Conservation (phyloP, 73 alveolate genomes). For the Breviolum minutum region DNA sequence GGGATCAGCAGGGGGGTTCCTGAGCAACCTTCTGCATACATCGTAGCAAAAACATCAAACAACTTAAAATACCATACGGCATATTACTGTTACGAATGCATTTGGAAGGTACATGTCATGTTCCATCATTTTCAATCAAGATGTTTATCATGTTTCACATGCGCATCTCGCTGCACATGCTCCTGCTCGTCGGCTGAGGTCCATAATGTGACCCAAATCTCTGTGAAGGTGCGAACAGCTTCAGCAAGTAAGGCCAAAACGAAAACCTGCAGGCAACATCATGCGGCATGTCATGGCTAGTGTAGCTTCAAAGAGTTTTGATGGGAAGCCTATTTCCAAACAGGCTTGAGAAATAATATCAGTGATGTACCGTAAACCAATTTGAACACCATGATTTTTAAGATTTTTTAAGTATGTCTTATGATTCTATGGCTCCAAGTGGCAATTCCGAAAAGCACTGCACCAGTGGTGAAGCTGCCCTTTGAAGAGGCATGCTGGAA, state of each 20-base stretch:
- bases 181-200: conserved; percentile 31
- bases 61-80: background rate
- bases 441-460: conserved; percentile 28
- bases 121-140: background rate
- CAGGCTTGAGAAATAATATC: no score
- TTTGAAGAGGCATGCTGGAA: conserved; percentile 38
- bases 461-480: conserved; percentile 30
- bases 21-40: no score
- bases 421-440: background rate
- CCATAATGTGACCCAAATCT: conserved; percentile 82
- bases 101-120: background rate
- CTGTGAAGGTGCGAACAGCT: conserved; percentile 63
- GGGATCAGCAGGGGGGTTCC: no score
- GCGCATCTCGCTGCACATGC: background rate
- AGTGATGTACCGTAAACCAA: no score
- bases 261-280: background rate
- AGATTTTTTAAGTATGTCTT: no score
- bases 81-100: background rate
- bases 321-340: no score
- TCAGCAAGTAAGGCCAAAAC: conserved; percentile 40
- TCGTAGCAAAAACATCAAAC: no score
- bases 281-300: no score
- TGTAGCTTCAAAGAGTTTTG: no score
- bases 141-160: background rate
- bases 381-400: no score